A percentile compares a stretch with the other conserved stretches of the same genome.
Evolutionary conservation across 1,284 basidiomycete species (phyloP).

Genomic region (Rhodotorula sp.): DNA sequence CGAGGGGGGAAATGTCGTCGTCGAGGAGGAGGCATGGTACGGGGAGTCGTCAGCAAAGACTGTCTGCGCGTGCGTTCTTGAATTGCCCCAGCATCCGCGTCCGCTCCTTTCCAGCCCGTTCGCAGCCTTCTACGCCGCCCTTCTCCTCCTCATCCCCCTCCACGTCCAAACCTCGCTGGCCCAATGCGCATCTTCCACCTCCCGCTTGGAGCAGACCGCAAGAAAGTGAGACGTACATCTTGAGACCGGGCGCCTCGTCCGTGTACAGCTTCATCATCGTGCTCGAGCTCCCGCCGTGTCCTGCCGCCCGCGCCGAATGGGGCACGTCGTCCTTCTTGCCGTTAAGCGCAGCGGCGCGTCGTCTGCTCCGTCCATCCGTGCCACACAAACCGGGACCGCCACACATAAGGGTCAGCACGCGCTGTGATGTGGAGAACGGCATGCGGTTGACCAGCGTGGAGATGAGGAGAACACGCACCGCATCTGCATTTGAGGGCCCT

Average conservation of each 20-base stretch:
- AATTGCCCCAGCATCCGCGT: not conserved
- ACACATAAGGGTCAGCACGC: not conserved
- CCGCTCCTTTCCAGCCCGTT: not conserved
- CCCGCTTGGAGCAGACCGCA: not conserved
- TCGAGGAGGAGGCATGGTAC: not conserved
- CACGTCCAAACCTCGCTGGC: not conserved
- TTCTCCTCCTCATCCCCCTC: not conserved
- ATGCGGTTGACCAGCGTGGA: not conserved
- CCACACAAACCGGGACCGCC: too few species aligned
- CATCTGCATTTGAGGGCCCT: conserved; percentile 35
- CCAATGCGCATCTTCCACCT: not conserved
- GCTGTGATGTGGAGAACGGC: not conserved
- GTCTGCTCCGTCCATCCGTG: conserved; percentile 14
- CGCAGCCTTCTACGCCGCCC: not conserved
- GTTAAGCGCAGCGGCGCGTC: conserved; percentile 40
- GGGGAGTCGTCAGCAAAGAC: not conserved
- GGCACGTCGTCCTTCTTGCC: conserved; percentile 62
- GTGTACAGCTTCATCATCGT: conserved; percentile 99
- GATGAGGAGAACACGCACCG: conserved; percentile 18
- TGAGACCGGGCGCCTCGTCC: conserved; percentile 90
- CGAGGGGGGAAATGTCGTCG: conserved; percentile 6
- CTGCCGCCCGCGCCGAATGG: conserved; percentile 85
- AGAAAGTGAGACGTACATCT: conserved; percentile 70
- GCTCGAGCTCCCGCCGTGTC: conserved; percentile 91
- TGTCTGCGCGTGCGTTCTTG: not conserved